Conservation (phyloP, 2,329 filamentous ascomycete genomes). For the Pseudophaeomoniella oleicola region DNA sequence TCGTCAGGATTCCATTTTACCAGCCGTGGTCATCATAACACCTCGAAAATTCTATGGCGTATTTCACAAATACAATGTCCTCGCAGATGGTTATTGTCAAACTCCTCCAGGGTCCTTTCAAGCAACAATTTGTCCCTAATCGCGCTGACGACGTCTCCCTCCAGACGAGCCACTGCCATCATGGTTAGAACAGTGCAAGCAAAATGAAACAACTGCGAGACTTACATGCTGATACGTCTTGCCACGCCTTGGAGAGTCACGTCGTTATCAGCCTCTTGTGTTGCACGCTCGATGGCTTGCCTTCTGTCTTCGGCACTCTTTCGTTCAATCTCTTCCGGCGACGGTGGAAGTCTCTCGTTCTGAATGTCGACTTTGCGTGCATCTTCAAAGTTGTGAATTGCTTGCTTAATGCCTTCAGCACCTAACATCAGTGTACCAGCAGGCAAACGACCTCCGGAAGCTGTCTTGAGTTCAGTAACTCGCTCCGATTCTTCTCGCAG, state of each 20-base stretch:
- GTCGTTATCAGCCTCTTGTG: slow-evolving; percentile 82
- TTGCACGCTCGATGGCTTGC: slow-evolving; percentile 66
- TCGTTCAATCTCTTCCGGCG: slow-evolving; percentile 76
- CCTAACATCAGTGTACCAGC: slow-evolving; percentile 96
- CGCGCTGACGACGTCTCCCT: slow-evolving; percentile 9
- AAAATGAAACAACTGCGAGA: slow-evolving; percentile 13
- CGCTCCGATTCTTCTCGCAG: slow-evolving; percentile 92
- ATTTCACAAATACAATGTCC: too few relatives aligned
- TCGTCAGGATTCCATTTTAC: too few relatives aligned
- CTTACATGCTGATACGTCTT: slow-evolving; percentile 91
- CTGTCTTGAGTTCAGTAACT: slow-evolving; percentile 95
- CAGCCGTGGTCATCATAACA: too few relatives aligned
- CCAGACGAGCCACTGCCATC: slow-evolving; percentile 10
- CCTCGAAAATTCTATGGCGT: too few relatives aligned
- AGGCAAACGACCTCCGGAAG: slow-evolving; percentile 78
- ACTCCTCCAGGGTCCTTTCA: too few relatives aligned
- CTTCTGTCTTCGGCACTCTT: slow-evolving; percentile 69
- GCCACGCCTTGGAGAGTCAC: slow-evolving; percentile 73
- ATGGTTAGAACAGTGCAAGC: neutral
- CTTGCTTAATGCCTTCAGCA: slow-evolving; percentile 96
- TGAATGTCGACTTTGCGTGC: slow-evolving; percentile 92
- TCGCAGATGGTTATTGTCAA: too few relatives aligned
- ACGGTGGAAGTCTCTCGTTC: slow-evolving; percentile 88
- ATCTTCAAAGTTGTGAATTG: slow-evolving; percentile 93
- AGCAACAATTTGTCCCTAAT: neutral